Percentiles rank a stretch among this genome's conserved stretches.
Evolutionary conservation across 139 green algal species (phyloP).

Genomic region (Tetradesmus obliquus): DNA sequence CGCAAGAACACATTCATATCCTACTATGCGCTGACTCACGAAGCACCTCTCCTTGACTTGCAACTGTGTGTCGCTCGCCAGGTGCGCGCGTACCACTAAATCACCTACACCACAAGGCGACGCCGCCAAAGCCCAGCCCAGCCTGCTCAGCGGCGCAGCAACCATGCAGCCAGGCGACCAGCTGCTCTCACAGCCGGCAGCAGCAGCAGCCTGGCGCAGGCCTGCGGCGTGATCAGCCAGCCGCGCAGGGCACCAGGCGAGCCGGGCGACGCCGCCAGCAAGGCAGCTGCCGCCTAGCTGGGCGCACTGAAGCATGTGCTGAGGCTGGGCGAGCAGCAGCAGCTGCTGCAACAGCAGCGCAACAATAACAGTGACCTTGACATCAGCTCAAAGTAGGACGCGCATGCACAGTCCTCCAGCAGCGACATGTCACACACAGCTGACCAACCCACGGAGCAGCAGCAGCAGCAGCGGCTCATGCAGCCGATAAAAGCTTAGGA

Average conservation of each 20-base stretch:
- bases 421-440: neutral
- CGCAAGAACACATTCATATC: too few relatives aligned
- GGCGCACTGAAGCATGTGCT: neutral
- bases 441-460: neutral
- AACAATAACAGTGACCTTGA: neutral
- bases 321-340: neutral
- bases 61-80: neutral
- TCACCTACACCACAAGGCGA: neutral
- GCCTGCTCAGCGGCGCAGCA: neutral
- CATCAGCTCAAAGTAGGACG: neutral
- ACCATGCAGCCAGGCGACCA: neutral
- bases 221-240: too few relatives aligned
- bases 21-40: too few relatives aligned
- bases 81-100: neutral
- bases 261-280: neutral
- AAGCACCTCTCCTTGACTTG: too few relatives aligned
- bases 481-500: too few relatives aligned
- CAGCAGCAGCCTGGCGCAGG: neutral
- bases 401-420: neutral
- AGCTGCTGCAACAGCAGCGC: neutral
- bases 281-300: neutral
- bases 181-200: neutral
- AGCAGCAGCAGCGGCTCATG: too few relatives aligned
- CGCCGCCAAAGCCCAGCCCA: neutral
- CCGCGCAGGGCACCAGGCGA: too few relatives aligned